phyloP scores from a whole-genome alignment of 768 basidiomycete genomes.

The Leccinum longicurvipes region DNA sequence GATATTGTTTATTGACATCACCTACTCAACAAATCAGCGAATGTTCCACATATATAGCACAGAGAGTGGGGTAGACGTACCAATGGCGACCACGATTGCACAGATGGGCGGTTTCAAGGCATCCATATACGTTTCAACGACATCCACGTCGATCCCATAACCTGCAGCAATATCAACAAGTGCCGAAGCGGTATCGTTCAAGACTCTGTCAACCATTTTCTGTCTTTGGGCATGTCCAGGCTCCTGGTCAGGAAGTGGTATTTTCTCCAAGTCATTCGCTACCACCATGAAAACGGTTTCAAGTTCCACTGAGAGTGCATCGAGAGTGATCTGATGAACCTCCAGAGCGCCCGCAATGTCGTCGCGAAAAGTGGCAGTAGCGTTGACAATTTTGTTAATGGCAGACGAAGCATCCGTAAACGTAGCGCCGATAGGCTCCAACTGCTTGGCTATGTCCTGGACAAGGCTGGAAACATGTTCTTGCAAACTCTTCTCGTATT shows the following conservation, averaged over 20 bases:
- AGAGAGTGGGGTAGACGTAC: not conserved
- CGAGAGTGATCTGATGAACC: constrained; percentile 3
- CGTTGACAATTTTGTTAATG: constrained; percentile 4
- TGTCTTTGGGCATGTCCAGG: constrained; percentile 4
- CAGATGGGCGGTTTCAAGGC: constrained; percentile 9
- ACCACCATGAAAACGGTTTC: constrained; percentile 4
- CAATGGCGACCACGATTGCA: constrained; percentile 3
- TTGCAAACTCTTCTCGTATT: constrained; percentile 2
- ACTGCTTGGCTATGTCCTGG: not conserved
- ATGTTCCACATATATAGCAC: no score
- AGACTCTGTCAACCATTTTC: constrained; percentile 5
- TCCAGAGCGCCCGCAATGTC: constrained; percentile 7
- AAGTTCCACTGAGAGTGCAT: constrained; percentile 6
- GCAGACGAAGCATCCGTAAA: constrained; percentile 4
- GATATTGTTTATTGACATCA: constrained; percentile 11
- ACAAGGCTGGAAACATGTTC: constrained; percentile 8
- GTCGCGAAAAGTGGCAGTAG: constrained; percentile 13
- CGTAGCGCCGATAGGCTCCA: not conserved
- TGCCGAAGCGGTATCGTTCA: constrained; percentile 1
- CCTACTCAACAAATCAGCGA: not conserved
- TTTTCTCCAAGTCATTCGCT: constrained; percentile 1
- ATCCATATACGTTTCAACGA: constrained; percentile 1
- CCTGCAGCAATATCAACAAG: not conserved
- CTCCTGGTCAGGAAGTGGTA: not conserved
- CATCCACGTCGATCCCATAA: constrained; percentile 7